A percentile compares a stretch with the other conserved stretches of the same genome.
Evolutionary conservation across 441 rosid species (phyloP).

Genomic region (Daphne laureola): DNA sequence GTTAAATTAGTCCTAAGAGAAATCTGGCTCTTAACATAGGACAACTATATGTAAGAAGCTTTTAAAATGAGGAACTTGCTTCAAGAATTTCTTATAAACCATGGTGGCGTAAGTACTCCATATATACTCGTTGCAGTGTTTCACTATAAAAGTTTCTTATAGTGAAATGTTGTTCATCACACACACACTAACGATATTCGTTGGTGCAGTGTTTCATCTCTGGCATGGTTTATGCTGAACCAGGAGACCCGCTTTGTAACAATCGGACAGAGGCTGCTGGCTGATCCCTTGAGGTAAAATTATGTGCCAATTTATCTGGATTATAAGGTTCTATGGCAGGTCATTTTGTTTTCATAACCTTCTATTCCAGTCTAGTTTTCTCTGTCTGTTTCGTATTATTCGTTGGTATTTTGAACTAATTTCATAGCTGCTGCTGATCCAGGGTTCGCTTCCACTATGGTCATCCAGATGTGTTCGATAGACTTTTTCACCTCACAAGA

Average conservation of each 20-base stretch:
- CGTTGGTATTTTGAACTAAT: conserved; percentile 9
- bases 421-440: conserved; percentile 12
- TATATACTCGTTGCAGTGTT: too few relatives aligned
- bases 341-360: too few relatives aligned
- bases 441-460: conserved; percentile 94
- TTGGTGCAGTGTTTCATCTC: conserved; percentile 67
- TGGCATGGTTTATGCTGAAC: conserved; percentile 83
- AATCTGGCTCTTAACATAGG: conserved; percentile 29
- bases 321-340: neutral
- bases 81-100: conserved; percentile 54
- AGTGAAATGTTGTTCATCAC: neutral
- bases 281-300: conserved; percentile 61
- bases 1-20: neutral
- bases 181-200: neutral
- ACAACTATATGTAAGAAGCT: conserved; percentile 77
- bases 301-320: neutral
- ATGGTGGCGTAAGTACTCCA: conserved; percentile 49
- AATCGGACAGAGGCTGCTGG: conserved; percentile 68
- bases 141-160: too few relatives aligned
- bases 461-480: conserved; percentile 94
- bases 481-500: conserved; percentile 91
- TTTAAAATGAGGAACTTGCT: conserved; percentile 76
- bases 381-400: neutral
- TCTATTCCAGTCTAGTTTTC: neutral
- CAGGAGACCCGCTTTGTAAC: conserved; percentile 80